phyloP scores from a whole-genome alignment of 495 filamentous ascomycete species.

The Aspergillus bertholletiae region DNA sequence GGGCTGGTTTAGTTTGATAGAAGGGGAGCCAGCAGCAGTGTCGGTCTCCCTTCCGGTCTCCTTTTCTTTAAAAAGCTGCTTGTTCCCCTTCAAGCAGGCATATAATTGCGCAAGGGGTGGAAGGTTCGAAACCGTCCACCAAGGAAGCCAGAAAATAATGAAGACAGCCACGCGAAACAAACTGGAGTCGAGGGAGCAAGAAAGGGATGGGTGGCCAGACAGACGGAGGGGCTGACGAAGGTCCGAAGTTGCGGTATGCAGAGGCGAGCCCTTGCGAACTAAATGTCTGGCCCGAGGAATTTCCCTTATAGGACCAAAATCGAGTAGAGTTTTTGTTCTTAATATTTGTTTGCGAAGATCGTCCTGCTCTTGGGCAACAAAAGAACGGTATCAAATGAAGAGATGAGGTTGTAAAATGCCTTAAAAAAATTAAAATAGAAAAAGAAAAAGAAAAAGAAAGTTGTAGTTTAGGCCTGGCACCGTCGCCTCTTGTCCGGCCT shows the following conservation, averaged over 20 bases:
- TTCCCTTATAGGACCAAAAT: slow-evolving; percentile 18
- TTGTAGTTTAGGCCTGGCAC: slow-evolving; percentile 1
- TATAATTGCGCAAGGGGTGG: slow-evolving; percentile 20
- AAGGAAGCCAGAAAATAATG: slow-evolving; percentile 13
- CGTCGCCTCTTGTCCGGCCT: slow-evolving; percentile 11
- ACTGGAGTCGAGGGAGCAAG: slow-evolving; percentile 13
- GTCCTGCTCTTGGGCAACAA: neutral
- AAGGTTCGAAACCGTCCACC: slow-evolving; percentile 4
- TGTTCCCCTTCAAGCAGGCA: slow-evolving; percentile 11
- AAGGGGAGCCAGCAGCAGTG: slow-evolving; percentile 21
- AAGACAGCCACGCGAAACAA: slow-evolving; percentile 22
- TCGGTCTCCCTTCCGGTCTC: slow-evolving; percentile 21
- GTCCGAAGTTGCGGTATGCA: slow-evolving; percentile 29
- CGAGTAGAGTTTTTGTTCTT: neutral
- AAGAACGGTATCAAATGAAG: neutral
- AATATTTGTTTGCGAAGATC: neutral
- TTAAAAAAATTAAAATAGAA: too few relatives aligned
- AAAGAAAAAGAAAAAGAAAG: neutral
- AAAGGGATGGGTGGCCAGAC: slow-evolving; percentile 20
- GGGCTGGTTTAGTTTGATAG: slow-evolving; percentile 16
- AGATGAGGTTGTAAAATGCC: neutral
- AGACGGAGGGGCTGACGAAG: slow-evolving; percentile 14
- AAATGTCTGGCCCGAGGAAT: slow-evolving; percentile 19
- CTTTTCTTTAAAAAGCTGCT: slow-evolving; percentile 25
- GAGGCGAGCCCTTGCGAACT: slow-evolving; percentile 15